Base-by-base conservation (phyloP, 768 basidiomycete genomes). In the Tubosaeta sp. region DNA sequence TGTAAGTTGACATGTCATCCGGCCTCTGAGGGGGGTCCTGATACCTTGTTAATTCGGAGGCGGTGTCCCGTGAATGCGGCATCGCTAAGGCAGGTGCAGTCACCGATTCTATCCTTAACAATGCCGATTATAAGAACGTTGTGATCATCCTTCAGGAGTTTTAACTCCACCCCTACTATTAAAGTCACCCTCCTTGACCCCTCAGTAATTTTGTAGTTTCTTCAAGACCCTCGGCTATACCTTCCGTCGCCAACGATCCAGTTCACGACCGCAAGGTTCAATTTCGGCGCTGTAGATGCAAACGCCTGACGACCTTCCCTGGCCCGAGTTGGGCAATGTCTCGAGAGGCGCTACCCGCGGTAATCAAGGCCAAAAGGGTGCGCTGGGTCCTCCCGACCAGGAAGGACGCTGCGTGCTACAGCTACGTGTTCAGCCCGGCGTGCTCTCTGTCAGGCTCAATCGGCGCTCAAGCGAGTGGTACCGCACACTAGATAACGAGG, bases 331-430 rank as follows among this genome's bases (percentile, higher is more conserved):
- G 54, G 88, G 87, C 55, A 90, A 90, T 62, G 86, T 90, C 57
- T 88, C 88, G 49, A 80, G 87, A 51, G 87, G 88, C 43, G 88
- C 88, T 22, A 90, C 88, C 44, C 71, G 88, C 65, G 87, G 87
- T 53, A 90, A 90, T 69, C 88, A 90, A 76, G 88, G 88, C 44
- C 86, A 89, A 66, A 90, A 90, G 64, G 88, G 88, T 55, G 84
- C 83, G 39, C 71, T 90, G 29, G 81, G 86, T 18, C 76, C 81
- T 51, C 74, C 87, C 21, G 87, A 89, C 72, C 72, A 76, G 46
- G 85, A 87, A 27, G 87, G 86, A n/a, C 84, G 87, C 55, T 83
- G 80, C 59, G 66, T 83, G 34, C 76, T 90, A n/a, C 88, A 90
- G 62, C 78, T 90, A 43, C 80, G 88, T 46, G 88, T 90, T 22